Conservation (phyloP, 2,329 filamentous ascomycete species). For the Ampelomyces quisqualis region DNA sequence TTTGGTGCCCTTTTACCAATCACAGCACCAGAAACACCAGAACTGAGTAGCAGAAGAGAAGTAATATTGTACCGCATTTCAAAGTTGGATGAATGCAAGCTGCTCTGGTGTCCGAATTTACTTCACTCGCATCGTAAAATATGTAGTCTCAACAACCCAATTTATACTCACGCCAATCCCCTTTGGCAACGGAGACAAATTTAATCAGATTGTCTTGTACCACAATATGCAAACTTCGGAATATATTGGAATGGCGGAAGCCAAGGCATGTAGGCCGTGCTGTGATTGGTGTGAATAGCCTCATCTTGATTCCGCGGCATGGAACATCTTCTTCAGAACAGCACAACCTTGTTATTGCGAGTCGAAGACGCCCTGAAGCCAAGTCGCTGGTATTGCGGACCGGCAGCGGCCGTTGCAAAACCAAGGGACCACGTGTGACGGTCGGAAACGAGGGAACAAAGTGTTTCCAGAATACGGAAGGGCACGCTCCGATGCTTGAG, state of each 20-base stretch:
- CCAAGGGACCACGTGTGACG: too few relatives aligned
- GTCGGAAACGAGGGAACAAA: too few relatives aligned
- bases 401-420: too few relatives aligned
- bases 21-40: slow-evolving; percentile 19
- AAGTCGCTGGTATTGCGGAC: too few relatives aligned
- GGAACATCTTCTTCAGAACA: slow-evolving; percentile 11
- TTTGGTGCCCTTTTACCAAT: slow-evolving; percentile 14
- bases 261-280: neutral
- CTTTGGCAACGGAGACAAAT: slow-evolving; percentile 8
- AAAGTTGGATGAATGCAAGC: neutral
- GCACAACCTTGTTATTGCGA: neutral
- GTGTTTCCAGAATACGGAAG: too few relatives aligned
- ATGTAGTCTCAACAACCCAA: slow-evolving; percentile 7
- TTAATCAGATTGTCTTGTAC: slow-evolving; percentile 2
- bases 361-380: too few relatives aligned
- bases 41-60: slow-evolving; percentile 17
- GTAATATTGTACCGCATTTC: slow-evolving; percentile 20
- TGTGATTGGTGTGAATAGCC: slow-evolving; percentile 12
- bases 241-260: slow-evolving; percentile 11
- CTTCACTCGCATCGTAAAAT: neutral
- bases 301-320: slow-evolving; percentile 3
- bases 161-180: slow-evolving; percentile 4
- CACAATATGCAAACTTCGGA: slow-evolving; percentile 3
- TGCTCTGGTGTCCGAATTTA: too few relatives aligned
- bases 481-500: too few relatives aligned